These are phyloP conservation scores for Telopea speciosissima DNA, from an alignment of 177 flowering plant genomes.

Conservation along the genomic window DNA sequence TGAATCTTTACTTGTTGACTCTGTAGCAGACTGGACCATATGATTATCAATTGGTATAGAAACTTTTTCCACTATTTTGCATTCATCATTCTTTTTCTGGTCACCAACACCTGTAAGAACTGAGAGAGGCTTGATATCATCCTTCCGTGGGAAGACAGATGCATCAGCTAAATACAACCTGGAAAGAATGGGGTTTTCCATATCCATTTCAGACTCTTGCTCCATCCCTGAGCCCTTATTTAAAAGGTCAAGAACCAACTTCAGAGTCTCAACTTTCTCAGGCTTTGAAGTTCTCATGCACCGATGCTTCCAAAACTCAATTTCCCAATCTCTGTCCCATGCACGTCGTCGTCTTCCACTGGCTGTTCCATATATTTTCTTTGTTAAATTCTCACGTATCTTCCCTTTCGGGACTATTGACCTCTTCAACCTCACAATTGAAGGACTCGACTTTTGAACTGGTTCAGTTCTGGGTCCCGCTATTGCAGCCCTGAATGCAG, in stretches of 20 bases:
- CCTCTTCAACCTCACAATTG: constrained; percentile 50
- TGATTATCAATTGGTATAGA: constrained; percentile 10
- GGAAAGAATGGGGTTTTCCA: constrained; percentile 60
- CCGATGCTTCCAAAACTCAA: constrained; percentile 96
- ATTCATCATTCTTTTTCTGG: constrained; percentile 26
- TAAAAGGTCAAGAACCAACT: constrained; percentile 77
- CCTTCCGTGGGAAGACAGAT: constrained; percentile 81
- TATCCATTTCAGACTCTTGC: constrained; percentile 26
- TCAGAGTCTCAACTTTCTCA: constrained; percentile 77
- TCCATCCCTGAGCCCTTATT: constrained; percentile 30
- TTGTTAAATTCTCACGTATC: constrained; percentile 81
- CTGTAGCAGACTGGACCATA: constrained; percentile 4
- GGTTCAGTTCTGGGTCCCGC: constrained; percentile 47
- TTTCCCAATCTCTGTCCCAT: constrained; percentile 92
- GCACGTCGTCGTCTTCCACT: constrained; percentile 73
- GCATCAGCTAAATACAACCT: constrained; percentile 90
- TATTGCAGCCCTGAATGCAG: constrained; percentile 82
- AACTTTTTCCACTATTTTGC: constrained; percentile 17
- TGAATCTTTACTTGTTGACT: constrained; percentile 12
- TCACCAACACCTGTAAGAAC: constrained; percentile 24
- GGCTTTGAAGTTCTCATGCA: constrained; percentile 48
- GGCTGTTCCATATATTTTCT: constrained; percentile 68
- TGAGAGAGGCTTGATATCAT: constrained; percentile 71
- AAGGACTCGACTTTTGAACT: constrained; percentile 32
- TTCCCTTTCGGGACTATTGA: constrained; percentile 77